Evolutionary conservation across 495 filamentous ascomycete genomes (phyloP), one percentile per base, ranked within the genome.

Genomic region (Lichina pygmaea): DNA sequence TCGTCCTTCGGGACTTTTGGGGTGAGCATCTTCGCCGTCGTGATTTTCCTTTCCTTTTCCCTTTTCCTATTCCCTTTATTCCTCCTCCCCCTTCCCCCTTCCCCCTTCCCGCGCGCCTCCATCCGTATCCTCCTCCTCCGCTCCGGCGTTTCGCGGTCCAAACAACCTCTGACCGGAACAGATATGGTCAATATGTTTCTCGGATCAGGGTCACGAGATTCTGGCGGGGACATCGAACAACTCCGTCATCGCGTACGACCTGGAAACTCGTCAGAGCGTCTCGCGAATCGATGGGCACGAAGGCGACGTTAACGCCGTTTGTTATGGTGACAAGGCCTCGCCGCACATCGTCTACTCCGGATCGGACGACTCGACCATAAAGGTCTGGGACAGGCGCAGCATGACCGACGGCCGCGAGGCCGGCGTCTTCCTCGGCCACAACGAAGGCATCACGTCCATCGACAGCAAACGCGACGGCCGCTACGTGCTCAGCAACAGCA

Each of bases 281-380:
- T 71, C 93, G 39, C 72, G 72, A 46, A 75, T 95, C 13, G 62
- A 60, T 30, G 83, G 81, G 2, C 89, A 97, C 53, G 58, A 69
- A 9, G 72, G 89, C 50, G 86, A 97, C 57, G 89, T 97, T 30
- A 97, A 97, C 57, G 89, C 89, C 16, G 89, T 97, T 2, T 94
- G 86, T 57, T 95, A 86, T 54, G 89, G 83, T 9, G 89, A 95
- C 58, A 71, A 70, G 44, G 70, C 71, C 13, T 93, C 84, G 0
- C 89, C 89, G 4, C 86, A 97, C 56, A 86, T 97, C 48, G 66
- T 97, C 8, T 97, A 93, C 58, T 94, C 89, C 7, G 89, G 89
- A 36, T 93, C 86, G 3, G 89, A 97, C 58, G 86, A 95, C 57
- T 75, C 72, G 16, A 93, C 83, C 17, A 71, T 95, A 48, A 91